These are phyloP conservation scores for Elsinoe necatrix DNA, from an alignment of 2,329 filamentous ascomycete species.

Conservation along the genomic window DNA sequence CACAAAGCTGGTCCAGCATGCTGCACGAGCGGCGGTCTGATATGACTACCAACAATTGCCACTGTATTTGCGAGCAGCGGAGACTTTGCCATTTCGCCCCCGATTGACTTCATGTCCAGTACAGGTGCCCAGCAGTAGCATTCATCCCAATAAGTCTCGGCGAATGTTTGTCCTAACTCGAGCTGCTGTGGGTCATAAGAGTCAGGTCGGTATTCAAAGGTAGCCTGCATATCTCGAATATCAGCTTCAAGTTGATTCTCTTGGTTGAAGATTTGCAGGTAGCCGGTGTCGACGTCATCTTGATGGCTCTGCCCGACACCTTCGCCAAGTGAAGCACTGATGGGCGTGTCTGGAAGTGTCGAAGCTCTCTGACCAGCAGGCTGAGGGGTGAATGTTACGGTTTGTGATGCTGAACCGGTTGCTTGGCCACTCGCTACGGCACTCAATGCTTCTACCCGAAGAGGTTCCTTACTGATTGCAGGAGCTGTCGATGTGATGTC, in stretches of 20 bases:
- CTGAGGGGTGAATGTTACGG: not conserved
- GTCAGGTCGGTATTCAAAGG: not conserved
- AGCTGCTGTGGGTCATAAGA: not conserved
- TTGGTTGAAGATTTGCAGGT: not conserved
- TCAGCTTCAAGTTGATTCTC: constrained; percentile 2
- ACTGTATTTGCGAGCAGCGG: not conserved
- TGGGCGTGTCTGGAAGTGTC: not conserved
- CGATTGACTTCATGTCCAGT: not conserved
- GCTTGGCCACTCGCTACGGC: not conserved
- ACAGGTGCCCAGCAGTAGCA: not conserved
- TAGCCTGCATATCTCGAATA: not conserved
- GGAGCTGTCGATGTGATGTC: too few relatives aligned
- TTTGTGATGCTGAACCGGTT: not conserved
- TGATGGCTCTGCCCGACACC: not conserved
- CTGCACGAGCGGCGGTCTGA: not conserved
- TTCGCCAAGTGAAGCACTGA: not conserved
- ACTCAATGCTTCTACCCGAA: too few relatives aligned
- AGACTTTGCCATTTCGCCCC: not conserved
- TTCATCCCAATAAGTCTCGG: not conserved
- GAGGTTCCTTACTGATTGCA: too few relatives aligned
- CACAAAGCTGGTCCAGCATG: not conserved
- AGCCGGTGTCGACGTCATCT: not conserved
- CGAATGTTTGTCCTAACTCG: not conserved
- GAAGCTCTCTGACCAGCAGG: not conserved
- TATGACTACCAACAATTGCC: not conserved